These are phyloP conservation scores for Pseudogymnoascus sp. DNA, from an alignment of 2,329 filamentous ascomycete species.

Conservation along the genomic window DNA sequence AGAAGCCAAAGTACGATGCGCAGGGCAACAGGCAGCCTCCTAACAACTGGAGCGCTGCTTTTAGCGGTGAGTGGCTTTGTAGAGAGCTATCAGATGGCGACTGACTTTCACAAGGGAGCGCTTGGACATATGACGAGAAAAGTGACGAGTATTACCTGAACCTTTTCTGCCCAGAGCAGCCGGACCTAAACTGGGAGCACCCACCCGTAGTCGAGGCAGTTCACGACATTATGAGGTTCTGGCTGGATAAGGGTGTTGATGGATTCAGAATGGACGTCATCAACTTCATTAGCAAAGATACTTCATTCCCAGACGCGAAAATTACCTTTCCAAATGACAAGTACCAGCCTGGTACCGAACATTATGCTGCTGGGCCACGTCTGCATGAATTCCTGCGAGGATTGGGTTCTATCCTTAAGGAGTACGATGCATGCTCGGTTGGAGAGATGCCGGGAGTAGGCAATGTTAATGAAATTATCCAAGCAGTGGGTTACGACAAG, in stretches of 20 bases:
- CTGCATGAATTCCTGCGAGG: constrained; percentile 61
- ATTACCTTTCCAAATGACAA: constrained; percentile 37
- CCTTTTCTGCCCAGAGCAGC: constrained; percentile 67
- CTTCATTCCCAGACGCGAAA: constrained; percentile 49
- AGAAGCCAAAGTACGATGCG: constrained; percentile 27
- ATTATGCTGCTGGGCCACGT: constrained; percentile 51
- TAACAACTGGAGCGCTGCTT: constrained; percentile 64
- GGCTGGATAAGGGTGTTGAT: constrained; percentile 65
- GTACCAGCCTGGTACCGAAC: constrained; percentile 45
- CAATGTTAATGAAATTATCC: constrained; percentile 46
- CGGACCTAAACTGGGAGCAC: constrained; percentile 82
- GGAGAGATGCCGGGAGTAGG: constrained; percentile 50
- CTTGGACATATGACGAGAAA: constrained; percentile 64
- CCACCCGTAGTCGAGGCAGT: constrained; percentile 58
- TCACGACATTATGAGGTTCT: constrained; percentile 68
- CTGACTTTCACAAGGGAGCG: constrained; percentile 30
- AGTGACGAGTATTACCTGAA: constrained; percentile 70
- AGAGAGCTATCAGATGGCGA: too few relatives aligned
- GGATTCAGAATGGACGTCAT: constrained; percentile 71
- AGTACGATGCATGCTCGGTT: constrained; percentile 61
- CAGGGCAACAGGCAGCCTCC: constrained; percentile 36
- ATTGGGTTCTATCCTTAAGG: constrained; percentile 52
- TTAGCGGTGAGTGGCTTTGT: constrained; percentile 31
- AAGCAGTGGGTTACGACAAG: constrained; percentile 47
- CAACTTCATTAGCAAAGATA: constrained; percentile 62